A percentile compares a stretch with the other conserved stretches of the same genome.
Evolutionary conservation across 1,284 basidiomycete genomes (phyloP).

Genomic region (Tylopilus sp.): DNA sequence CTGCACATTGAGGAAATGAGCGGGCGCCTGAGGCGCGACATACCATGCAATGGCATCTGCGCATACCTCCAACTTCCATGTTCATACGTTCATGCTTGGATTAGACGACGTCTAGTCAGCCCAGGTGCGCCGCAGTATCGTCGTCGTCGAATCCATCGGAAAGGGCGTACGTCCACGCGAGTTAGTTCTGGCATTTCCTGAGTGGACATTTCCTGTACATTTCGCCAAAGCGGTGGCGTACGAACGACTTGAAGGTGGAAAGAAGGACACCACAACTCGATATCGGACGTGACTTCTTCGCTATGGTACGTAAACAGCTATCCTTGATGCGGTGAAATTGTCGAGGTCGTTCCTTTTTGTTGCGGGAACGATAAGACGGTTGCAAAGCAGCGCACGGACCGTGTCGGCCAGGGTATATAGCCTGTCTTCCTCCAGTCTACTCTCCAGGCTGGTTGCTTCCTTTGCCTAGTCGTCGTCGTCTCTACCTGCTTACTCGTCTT

Average conservation of each 20-base stretch:
- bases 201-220: background rate
- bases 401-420: slow-evolving; percentile 13
- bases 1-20: background rate
- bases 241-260: slow-evolving; percentile 1
- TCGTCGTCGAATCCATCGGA: background rate
- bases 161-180: background rate
- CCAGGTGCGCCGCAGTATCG: slow-evolving; percentile 2
- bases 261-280: slow-evolving; percentile 2
- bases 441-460: slow-evolving; percentile 1
- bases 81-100: background rate
- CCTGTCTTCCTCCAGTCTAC: background rate
- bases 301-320: slow-evolving; percentile 6
- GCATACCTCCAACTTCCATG: background rate
- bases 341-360: background rate
- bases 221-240: background rate
- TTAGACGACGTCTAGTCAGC: background rate
- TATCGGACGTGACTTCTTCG: background rate
- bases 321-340: background rate
- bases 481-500: background rate
- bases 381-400: slow-evolving; percentile 2
- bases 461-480: slow-evolving; percentile 1
- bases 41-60: background rate
- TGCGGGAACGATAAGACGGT: background rate
- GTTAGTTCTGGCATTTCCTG: slow-evolving; percentile 2
- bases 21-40: background rate